Evolutionary conservation across 2,329 filamentous ascomycete genomes (phyloP).

Genomic region (Colletotrichum gigasporum): DNA sequence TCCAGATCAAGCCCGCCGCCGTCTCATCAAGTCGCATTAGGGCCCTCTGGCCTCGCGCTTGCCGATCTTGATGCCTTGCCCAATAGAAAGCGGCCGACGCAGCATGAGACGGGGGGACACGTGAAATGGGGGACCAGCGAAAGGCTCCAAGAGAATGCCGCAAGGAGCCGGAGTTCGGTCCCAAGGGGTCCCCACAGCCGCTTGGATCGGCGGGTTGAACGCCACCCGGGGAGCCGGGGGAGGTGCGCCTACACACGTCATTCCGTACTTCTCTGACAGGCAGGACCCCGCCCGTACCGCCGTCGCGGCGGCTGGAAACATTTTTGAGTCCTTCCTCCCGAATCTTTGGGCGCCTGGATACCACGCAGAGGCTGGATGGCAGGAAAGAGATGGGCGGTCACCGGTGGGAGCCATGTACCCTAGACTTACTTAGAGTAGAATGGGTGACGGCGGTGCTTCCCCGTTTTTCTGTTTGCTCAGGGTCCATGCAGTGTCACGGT

Average conservation of each 20-base stretch:
- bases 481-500: not conserved
- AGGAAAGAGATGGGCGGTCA: not conserved
- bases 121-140: slow-evolving; percentile 6
- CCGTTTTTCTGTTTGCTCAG: slow-evolving; percentile 15
- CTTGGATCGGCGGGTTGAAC: slow-evolving; percentile 18
- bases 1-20: slow-evolving; percentile 3
- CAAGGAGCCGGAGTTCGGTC: slow-evolving; percentile 8
- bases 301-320: not conserved
- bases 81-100: not conserved
- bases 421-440: slow-evolving; percentile 2
- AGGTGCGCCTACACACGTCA: slow-evolving; percentile 19
- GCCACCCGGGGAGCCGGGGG: slow-evolving; percentile 24
- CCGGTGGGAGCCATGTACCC: too few species aligned
- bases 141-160: not conserved
- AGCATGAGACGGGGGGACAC: slow-evolving; percentile 8
- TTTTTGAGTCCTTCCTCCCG: not conserved
- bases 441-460: slow-evolving; percentile 18
- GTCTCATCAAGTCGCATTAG: not conserved
- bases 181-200: slow-evolving; percentile 13
- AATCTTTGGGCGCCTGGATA: not conserved
- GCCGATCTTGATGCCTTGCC: slow-evolving; percentile 25
- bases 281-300: not conserved
- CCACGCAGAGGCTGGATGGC: not conserved
- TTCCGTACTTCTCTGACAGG: slow-evolving; percentile 1
- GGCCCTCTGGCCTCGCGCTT: not conserved